Evolutionary conservation across 2,329 filamentous ascomycete species (phyloP).

Genomic region (Xylariaceae sp.): DNA sequence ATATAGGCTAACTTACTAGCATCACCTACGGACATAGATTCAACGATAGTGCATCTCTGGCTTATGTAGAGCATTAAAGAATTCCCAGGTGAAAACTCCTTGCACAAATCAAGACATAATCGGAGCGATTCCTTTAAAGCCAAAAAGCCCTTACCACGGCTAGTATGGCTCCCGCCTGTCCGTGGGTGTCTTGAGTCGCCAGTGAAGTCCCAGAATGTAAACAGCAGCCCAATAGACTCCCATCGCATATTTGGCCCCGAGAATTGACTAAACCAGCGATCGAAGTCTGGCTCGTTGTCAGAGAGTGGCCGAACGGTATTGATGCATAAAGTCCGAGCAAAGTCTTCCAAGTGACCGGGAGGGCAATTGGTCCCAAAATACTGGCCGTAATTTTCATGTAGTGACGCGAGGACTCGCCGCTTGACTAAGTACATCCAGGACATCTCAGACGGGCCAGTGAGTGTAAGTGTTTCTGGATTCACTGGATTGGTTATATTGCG

Average conservation of each 20-base stretch:
- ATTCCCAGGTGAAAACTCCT: slow-evolving; percentile 34
- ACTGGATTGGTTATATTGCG: slow-evolving; percentile 38
- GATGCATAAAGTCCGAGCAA: slow-evolving; percentile 40
- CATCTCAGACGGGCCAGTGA: slow-evolving; percentile 29
- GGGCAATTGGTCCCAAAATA: slow-evolving; percentile 32
- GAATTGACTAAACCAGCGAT: slow-evolving; percentile 45
- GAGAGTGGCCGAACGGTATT: slow-evolving; percentile 43
- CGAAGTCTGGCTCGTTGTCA: slow-evolving; percentile 39
- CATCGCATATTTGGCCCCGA: slow-evolving; percentile 44
- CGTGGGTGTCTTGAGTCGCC: background rate
- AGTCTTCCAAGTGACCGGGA: slow-evolving; percentile 37
- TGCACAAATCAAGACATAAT: slow-evolving; percentile 31
- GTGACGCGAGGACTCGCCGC: slow-evolving; percentile 34
- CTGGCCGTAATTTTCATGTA: slow-evolving; percentile 39
- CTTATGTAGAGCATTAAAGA: slow-evolving; percentile 28
- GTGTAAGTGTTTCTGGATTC: slow-evolving; percentile 27
- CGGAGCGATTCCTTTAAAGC: slow-evolving; percentile 27
- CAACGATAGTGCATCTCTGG: slow-evolving; percentile 20
- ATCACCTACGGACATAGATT: slow-evolving; percentile 31
- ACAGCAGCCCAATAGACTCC: slow-evolving; percentile 48
- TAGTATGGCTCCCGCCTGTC: slow-evolving; percentile 9
- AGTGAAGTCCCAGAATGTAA: slow-evolving; percentile 31
- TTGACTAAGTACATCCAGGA: slow-evolving; percentile 39
- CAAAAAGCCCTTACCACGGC: slow-evolving; percentile 11
- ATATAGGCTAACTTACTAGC: slow-evolving; percentile 26